Evolutionary conservation across 495 filamentous ascomycete genomes (phyloP).

Genomic region (Penicillium mononematosum): DNA sequence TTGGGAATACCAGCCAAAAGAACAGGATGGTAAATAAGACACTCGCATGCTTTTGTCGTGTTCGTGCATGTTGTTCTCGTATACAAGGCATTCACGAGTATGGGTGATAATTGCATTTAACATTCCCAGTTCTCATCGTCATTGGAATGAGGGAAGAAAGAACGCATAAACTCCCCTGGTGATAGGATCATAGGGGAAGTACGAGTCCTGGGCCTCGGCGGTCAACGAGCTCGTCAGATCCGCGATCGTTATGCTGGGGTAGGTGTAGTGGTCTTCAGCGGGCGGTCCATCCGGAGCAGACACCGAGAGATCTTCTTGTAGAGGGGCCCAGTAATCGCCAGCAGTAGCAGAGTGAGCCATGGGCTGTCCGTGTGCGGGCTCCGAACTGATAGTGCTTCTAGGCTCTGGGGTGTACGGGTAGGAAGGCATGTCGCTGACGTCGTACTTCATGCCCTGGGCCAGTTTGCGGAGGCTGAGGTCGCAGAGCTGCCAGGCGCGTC

Average conservation of each 20-base stretch:
- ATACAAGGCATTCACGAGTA: background rate
- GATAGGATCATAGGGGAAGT: constrained; percentile 50
- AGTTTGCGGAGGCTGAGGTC: constrained; percentile 43
- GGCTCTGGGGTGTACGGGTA: constrained; percentile 26
- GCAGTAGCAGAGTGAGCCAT: background rate
- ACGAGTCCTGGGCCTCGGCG: constrained; percentile 27
- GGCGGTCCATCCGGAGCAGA: background rate
- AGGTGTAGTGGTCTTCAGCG: constrained; percentile 9
- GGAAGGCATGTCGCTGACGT: constrained; percentile 40
- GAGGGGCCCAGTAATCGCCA: constrained; percentile 13
- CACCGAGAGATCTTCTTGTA: constrained; percentile 12
- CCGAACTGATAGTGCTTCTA: constrained; percentile 13
- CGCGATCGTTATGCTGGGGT: constrained; percentile 4
- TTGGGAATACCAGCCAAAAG: background rate
- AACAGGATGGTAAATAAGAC: background rate
- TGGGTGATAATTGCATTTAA: background rate
- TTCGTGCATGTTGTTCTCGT: background rate
- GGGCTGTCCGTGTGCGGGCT: background rate
- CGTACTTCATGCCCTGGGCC: constrained; percentile 42
- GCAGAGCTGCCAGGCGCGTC: constrained; percentile 60
- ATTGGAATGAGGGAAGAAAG: constrained; percentile 40
- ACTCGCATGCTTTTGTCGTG: background rate
- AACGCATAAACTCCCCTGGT: constrained; percentile 46
- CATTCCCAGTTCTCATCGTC: constrained; percentile 28
- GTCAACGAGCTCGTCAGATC: constrained; percentile 16